Evolutionary conservation across 768 basidiomycete genomes (phyloP).

Genomic region (Psilocybe sp.): DNA sequence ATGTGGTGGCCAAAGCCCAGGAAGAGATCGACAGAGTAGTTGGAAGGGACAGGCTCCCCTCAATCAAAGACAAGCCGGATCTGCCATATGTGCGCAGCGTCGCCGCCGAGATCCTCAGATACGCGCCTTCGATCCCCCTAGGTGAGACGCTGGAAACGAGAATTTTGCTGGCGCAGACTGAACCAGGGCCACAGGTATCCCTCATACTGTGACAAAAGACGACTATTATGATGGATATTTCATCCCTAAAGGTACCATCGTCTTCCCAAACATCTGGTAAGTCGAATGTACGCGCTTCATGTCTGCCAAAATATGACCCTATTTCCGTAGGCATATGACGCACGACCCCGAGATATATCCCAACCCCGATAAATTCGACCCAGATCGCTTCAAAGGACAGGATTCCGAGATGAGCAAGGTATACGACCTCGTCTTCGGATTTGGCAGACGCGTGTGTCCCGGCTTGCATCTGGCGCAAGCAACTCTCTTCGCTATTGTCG

Average conservation of each 20-base stretch:
- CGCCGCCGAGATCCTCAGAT: conserved; percentile 44
- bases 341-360: conserved; percentile 55
- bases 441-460: conserved; percentile 43
- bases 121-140: conserved; percentile 41
- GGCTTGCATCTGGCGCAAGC: conserved; percentile 34
- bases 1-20: conserved; percentile 47
- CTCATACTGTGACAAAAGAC: conserved; percentile 17
- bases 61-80: conserved; percentile 34
- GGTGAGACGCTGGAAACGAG: conserved; percentile 21
- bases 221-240: conserved; percentile 21
- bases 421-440: conserved; percentile 35
- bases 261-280: conserved; percentile 50
- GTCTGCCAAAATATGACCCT: background rate
- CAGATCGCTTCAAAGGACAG: conserved; percentile 49
- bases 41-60: conserved; percentile 35
- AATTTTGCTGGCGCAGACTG: background rate
- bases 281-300: background rate
- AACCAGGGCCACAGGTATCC: conserved; percentile 11
- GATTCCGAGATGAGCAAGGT: conserved; percentile 34
- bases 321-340: conserved; percentile 38
- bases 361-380: conserved; percentile 52
- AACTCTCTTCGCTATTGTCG: conserved; percentile 24
- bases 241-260: conserved; percentile 40
- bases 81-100: conserved; percentile 51
- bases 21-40: conserved; percentile 46